Conservation (phyloP, 306 rosid genomes). For the Herpetospermum pedunculosum region DNA sequence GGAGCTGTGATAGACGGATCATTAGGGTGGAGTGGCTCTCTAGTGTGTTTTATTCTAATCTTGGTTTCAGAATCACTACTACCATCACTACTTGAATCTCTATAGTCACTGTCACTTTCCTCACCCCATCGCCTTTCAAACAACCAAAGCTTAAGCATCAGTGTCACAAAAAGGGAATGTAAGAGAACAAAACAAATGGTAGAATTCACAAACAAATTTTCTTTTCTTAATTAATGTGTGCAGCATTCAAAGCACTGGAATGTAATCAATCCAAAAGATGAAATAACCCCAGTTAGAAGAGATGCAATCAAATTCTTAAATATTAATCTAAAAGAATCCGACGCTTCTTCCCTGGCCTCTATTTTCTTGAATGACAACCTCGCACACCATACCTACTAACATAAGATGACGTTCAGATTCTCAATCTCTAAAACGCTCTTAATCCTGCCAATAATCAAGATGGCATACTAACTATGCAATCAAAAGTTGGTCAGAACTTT, state of each 20-base stretch:
- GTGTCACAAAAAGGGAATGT: neutral
- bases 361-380: neutral
- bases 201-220: neutral
- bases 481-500: neutral
- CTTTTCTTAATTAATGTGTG: neutral
- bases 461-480: neutral
- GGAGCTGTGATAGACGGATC: conserved; percentile 11
- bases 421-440: neutral
- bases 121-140: conserved; percentile 27
- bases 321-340: neutral
- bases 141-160: neutral
- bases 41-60: conserved; percentile 19
- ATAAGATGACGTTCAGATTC: neutral
- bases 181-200: neutral
- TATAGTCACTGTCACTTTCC: conserved; percentile 28
- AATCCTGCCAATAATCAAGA: neutral
- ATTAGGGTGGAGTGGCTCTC: conserved; percentile 17
- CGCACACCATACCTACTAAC: neutral
- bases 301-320: neutral
- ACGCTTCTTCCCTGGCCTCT: neutral
- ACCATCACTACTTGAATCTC: conserved; percentile 39
- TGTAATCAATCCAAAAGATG: neutral
- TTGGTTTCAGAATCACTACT: conserved; percentile 34
- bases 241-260: neutral
- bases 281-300: neutral